A percentile compares a stretch with the other conserved stretches of the same genome.
Conservation (phyloP, 2,329 filamentous ascomycete species). For the Colletotrichum theobromicola region DNA sequence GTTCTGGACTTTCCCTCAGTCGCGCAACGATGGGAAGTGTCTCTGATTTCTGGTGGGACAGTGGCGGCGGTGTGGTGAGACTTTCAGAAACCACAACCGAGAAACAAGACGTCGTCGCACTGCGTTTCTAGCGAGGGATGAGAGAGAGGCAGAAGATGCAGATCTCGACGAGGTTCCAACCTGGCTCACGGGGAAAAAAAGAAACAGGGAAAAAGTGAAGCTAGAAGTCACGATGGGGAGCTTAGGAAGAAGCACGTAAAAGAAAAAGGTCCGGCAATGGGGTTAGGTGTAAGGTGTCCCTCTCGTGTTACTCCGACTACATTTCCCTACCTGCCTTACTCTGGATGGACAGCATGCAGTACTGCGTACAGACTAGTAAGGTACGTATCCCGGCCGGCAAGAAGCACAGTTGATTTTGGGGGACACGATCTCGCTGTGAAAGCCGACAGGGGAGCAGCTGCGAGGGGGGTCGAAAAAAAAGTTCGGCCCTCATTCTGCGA, state of each 20-base stretch:
- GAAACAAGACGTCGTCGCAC: not conserved
- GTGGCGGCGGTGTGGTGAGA: conserved; percentile 10
- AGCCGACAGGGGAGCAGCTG: not conserved
- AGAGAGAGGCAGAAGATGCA: not conserved
- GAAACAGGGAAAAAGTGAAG: not conserved
- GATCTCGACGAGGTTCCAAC: not conserved
- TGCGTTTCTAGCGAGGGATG: not conserved
- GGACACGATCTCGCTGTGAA: not conserved
- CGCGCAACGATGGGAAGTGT: conserved; percentile 5
- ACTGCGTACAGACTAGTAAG: not conserved
- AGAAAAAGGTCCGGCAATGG: conserved; percentile 3
- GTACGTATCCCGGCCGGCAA: not conserved
- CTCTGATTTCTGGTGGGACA: not conserved
- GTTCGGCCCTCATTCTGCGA: not conserved
- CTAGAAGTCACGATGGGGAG: not conserved
- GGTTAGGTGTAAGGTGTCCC: conserved; percentile 9
- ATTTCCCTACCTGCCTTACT: not conserved
- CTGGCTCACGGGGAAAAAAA: not conserved
- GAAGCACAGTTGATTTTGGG: not conserved
- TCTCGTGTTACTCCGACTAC: not conserved
- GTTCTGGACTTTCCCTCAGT: not conserved
- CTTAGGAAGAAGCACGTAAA: not conserved
- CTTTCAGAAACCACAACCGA: not conserved
- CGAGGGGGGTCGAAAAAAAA: not conserved
- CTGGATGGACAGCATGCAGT: not conserved